phyloP scores from a whole-genome alignment of 2,329 filamentous ascomycete species.

The Arthroderma uncinatum region DNA sequence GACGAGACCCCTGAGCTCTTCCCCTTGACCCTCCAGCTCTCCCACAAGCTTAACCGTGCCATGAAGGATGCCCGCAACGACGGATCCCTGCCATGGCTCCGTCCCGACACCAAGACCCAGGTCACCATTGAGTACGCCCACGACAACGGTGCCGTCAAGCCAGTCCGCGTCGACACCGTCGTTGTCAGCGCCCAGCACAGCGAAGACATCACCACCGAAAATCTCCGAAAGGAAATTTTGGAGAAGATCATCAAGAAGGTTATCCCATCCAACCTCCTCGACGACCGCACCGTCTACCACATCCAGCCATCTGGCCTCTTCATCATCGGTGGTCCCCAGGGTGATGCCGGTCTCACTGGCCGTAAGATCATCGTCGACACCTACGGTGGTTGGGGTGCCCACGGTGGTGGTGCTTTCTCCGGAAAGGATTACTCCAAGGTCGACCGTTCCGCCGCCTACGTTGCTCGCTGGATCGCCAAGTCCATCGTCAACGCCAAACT shows the following conservation, averaged over 20 bases:
- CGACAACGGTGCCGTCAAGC: conserved; percentile 85
- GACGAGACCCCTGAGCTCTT: conserved; percentile 97
- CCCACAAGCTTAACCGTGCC: conserved; percentile 93
- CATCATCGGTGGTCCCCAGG: conserved; percentile 98
- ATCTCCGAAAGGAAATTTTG: conserved; percentile 85
- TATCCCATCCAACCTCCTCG: conserved; percentile 84
- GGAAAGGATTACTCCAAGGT: conserved; percentile 99
- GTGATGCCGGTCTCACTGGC: conserved; percentile 95
- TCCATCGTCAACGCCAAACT: conserved; percentile 83
- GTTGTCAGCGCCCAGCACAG: conserved; percentile 94
- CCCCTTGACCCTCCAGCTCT: conserved; percentile 82
- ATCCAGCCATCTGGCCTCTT: conserved; percentile 97
- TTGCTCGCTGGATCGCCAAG: conserved; percentile 98
- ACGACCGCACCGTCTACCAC: conserved; percentile 92
- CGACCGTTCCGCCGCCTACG: conserved; percentile 94
- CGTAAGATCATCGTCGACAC: conserved; percentile 99
- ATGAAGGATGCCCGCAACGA: conserved; percentile 84
- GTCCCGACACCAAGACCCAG: conserved; percentile 99
- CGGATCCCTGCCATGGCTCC: conserved; percentile 81
- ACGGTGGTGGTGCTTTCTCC: conserved; percentile 99
- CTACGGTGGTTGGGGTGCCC: conserved; percentile 98
- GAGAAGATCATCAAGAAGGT: conserved; percentile 96
- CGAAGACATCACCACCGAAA: conserved; percentile 75
- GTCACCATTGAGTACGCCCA: conserved; percentile 98
- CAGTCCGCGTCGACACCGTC: conserved; percentile 86